Conservation (phyloP, 192 early-diverging fungal genomes). For the Coemansia sp. region DNA sequence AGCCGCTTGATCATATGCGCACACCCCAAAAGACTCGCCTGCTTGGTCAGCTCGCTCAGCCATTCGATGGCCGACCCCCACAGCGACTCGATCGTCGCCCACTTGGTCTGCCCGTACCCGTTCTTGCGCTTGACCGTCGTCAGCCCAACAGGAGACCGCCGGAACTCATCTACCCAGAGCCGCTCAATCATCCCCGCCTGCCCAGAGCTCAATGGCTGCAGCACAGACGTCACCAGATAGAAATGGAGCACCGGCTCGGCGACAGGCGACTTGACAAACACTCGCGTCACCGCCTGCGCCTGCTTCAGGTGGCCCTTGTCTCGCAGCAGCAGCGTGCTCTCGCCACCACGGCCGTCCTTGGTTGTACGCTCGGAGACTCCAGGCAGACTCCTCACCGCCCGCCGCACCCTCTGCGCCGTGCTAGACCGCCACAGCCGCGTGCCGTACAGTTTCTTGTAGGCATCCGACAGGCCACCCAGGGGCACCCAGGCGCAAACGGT, state of each 20-base stretch:
- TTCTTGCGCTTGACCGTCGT: neutral
- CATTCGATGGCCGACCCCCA: constrained; percentile 28
- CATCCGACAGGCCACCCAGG: constrained; percentile 11
- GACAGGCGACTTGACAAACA: constrained; percentile 10
- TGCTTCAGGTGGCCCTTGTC: constrained; percentile 20
- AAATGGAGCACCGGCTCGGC: constrained; percentile 26
- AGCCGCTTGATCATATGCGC: constrained; percentile 17
- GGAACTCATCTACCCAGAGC: constrained; percentile 25
- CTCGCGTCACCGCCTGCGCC: neutral
- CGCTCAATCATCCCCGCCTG: constrained; percentile 13
- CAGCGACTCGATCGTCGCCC: constrained; percentile 9
- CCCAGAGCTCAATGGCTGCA: constrained; percentile 6
- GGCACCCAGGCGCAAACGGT: constrained; percentile 28
- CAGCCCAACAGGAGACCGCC: constrained; percentile 3
- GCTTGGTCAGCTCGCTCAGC: constrained; percentile 16
- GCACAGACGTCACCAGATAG: constrained; percentile 29
- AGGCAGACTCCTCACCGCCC: constrained; percentile 1
- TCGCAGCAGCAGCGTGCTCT: constrained; percentile 14
- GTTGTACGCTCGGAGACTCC: constrained; percentile 7
- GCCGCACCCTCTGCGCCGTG: constrained; percentile 8
- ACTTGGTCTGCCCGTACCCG: constrained; percentile 3
- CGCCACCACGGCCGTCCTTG: neutral
- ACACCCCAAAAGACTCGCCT: constrained; percentile 1
- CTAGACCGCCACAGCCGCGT: constrained; percentile 9
- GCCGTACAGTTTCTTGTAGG: constrained; percentile 5